Base-by-base conservation (phyloP, 2,329 filamentous ascomycete species). In the Diaporthe sp. region DNA sequence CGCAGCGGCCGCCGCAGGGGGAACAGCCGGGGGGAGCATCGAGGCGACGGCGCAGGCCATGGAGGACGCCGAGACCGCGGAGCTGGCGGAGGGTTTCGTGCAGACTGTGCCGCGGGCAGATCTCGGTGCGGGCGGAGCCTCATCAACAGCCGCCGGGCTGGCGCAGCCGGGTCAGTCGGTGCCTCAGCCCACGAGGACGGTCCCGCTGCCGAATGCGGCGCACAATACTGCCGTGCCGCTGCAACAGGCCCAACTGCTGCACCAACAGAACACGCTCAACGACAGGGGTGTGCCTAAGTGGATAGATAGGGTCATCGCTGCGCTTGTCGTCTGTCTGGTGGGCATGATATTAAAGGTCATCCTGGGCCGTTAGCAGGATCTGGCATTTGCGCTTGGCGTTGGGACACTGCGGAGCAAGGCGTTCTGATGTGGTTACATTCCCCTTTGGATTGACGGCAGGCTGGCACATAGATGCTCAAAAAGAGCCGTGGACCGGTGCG, bases 221-320 rank as follows among this genome's bases (percentile, higher is more conserved):
- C 74, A 68, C 10, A 75, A 44, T 70, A 76, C 71, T n/a, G 74
- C 34, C 46, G 72, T 74, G 49, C 39, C 68, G 44, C 19, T n/a
- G 5, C 71, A 34, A 15, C 76, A 76, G 75, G 76, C 71, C 17
- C 71, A 74, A 57, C 75, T 75, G 39, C 78, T 73, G 42, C 51
- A 17, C 10, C 78, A 76, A 44, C 76, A 71, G 42, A 75, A 74
- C 49, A 75, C 71, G 57, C 70, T 67, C 42, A 72, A 58, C 57
- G 76, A 87, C 71, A 88, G 90, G 39, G 90, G 87, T 2, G 89
- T 94, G 22, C 90, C 92, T 2, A 85, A 92, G 17, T 98, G 95
- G 94, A 88, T 98, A 25, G 96, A 98, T 83, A 91, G 94, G 77
- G 90, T 93, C 51, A 98, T 98, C 78, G 91, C 93, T 31, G 93